Conservation (phyloP, 306 rosid genomes). For the Cicer judaicum region DNA sequence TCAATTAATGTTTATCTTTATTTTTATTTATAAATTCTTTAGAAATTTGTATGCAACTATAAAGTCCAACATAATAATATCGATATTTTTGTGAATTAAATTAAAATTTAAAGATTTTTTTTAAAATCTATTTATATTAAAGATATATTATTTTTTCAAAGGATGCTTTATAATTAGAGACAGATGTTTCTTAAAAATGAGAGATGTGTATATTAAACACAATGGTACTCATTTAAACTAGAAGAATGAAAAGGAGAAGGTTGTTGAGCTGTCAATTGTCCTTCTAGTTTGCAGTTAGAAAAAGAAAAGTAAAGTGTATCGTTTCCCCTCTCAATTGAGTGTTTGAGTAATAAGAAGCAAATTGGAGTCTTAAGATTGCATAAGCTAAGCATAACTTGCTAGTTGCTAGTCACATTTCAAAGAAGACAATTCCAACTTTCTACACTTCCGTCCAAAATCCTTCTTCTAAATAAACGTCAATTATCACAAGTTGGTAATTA, state of each 20-base stretch:
- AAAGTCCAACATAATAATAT: no score
- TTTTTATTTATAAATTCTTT: no score
- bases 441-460: constrained; percentile 31
- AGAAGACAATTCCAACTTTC: constrained; percentile 44
- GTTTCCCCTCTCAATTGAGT: constrained; percentile 48
- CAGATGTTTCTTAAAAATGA: no score
- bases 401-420: constrained; percentile 26
- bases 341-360: constrained; percentile 47
- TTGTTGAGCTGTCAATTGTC: constrained; percentile 70
- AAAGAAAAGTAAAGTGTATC: constrained; percentile 46
- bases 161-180: no score
- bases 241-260: constrained; percentile 19
- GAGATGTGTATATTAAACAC: no score
- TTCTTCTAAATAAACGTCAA: constrained; percentile 45
- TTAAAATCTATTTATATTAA: no score
- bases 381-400: neutral
- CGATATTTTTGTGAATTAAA: no score
- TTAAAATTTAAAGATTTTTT: no score
- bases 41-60: no score
- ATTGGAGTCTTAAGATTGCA: constrained; percentile 43
- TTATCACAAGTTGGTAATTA: constrained; percentile 16
- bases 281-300: constrained; percentile 66
- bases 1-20: no score
- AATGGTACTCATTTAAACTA: no score
- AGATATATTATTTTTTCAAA: no score